Base-by-base conservation (phyloP, 257 asterid species). In the Eustoma russellianum region DNA sequence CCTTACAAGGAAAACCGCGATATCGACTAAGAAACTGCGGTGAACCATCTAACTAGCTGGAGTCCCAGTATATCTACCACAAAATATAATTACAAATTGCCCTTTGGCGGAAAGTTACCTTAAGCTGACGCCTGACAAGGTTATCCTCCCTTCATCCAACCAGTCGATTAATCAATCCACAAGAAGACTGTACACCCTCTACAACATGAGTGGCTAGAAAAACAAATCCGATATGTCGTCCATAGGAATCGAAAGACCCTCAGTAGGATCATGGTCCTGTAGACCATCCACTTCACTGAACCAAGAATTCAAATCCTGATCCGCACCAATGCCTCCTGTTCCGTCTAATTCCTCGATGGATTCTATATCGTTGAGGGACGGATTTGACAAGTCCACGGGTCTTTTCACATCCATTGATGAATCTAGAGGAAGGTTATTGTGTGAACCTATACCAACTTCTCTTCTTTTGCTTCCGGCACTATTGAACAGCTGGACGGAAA, bases 201-300 rank as follows among this genome's bases (percentile, higher is more conserved):
- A 38, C 43, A 38, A 38, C 59, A 46, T 63, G 41, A 35, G 40
- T n/a, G 50, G 66, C 82, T 74, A 88, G 66, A 88, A 88, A 83
- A 83, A 64, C 59, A 91, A 62, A 18, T 86, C 86, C 0, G 94
- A 62, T 56, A 91, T 85, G 70, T 92, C 94, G 46, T 92, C 99
- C 90, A 79, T 88, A 1, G 99, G 99, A 55, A 88, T 88, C 60
- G 70, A 81, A 3, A 92, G 97, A 41, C 97, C 98, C 44, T 69
- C 65, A 17, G 74, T 54, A 7, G 43, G 43, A 57, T 83, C 93
- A 34, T 78, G 77, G 52, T 83, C 99, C 62, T 69, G 83, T 44
- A 76, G 19, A 16, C 81, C 79, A 50, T 92, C 99, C 46, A 76
- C 88, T 1, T 88, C 99, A 79, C 77, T 81, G 73, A 92, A 83